Percentiles rank a stretch among this genome's conserved stretches.
phyloP scores from a whole-genome alignment of 2,329 filamentous ascomycete genomes.

The Neonectria neomacrospora region DNA sequence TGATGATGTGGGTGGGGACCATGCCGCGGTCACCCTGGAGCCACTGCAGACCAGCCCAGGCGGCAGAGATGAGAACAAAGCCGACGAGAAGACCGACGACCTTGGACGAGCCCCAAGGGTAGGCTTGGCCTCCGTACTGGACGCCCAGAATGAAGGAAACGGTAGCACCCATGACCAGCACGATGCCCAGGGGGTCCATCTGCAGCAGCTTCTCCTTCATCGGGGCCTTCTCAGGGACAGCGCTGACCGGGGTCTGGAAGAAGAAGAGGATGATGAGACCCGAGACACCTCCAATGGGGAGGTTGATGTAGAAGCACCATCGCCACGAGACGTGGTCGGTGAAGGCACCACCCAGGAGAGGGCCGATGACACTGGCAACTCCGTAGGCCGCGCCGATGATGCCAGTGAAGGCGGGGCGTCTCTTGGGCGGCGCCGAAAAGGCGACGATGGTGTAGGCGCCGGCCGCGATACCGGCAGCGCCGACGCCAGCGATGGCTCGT shows the following conservation, averaged over 20 bases:
- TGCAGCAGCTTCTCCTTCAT: conserved; percentile 58
- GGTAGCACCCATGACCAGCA: conserved; percentile 57
- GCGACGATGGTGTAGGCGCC: conserved; percentile 64
- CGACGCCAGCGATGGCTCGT: conserved; percentile 60
- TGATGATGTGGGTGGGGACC: conserved; percentile 53
- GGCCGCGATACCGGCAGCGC: conserved; percentile 60
- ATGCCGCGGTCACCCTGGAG: conserved; percentile 59
- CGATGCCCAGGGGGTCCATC: conserved; percentile 59
- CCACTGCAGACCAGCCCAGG: conserved; percentile 53
- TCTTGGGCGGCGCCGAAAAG: conserved; percentile 52
- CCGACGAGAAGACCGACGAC: conserved; percentile 59
- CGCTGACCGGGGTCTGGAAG: conserved; percentile 55
- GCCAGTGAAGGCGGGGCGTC: conserved; percentile 52
- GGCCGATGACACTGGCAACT: conserved; percentile 51
- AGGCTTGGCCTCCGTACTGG: conserved; percentile 58
- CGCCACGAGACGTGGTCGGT: conserved; percentile 52
- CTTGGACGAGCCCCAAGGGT: conserved; percentile 54
- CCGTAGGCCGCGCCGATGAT: conserved; percentile 52
- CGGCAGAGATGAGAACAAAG: conserved; percentile 47
- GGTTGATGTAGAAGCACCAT: conserved; percentile 56
- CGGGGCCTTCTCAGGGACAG: conserved; percentile 50
- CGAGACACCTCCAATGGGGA: conserved; percentile 51
- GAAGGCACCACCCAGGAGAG: conserved; percentile 52
- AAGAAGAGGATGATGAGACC: conserved; percentile 52
- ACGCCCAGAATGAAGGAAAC: conserved; percentile 59